Base-by-base conservation (phyloP, 139 green algal species). In the Choricystis sp. region DNA sequence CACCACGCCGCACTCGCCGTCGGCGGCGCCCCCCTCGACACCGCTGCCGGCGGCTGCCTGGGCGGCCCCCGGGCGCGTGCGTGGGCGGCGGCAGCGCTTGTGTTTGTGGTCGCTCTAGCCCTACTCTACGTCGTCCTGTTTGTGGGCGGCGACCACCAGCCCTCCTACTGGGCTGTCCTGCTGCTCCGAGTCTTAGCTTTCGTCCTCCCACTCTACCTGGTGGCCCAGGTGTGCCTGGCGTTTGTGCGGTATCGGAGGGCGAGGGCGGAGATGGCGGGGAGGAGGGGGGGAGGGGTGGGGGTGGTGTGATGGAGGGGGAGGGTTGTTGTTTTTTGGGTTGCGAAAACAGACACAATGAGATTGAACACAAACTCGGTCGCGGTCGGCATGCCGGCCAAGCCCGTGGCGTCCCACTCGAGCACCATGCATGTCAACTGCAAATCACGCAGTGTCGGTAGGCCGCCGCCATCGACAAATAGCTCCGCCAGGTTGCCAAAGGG, bases 131-230 rank as follows among this genome's bases (percentile, higher is more conserved):
- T 65, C 19, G 26, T 69, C 14, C 64, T 69, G 48, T 26, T 69
- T 49, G 24, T 69, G 22, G 64, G 64, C 0, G 61, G 64, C 31
- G 31, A 69, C 25, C 31, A 69, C 25, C 40, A 52, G 40, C 40
- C 40, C 9, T 52, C 40, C 9, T 52, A 40, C 3, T 69, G 64
- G 64, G 64, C 64, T 23, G 64, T 56, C 31, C 19, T 69, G 0
- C 23, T 60, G 31, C 25, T 69, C n/a, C 31, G 64, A n/a, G 64
- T 69, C 26, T 26, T 69, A 27, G 40, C 64, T 21, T 69, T 69
- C 20, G 64, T 26, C 25, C n/a, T 69, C 21, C 64, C 64, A 3
- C n/a, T 49, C 0, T 0, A 62, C 23, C 26, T 69, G 0, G 25
- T 69, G 9, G n/a, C 22, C 0, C 22, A 60, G 55, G 64, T n/a